phyloP scores from a whole-genome alignment of 2,329 filamentous ascomycete species.

The Pseudogymnoascus sp. region DNA sequence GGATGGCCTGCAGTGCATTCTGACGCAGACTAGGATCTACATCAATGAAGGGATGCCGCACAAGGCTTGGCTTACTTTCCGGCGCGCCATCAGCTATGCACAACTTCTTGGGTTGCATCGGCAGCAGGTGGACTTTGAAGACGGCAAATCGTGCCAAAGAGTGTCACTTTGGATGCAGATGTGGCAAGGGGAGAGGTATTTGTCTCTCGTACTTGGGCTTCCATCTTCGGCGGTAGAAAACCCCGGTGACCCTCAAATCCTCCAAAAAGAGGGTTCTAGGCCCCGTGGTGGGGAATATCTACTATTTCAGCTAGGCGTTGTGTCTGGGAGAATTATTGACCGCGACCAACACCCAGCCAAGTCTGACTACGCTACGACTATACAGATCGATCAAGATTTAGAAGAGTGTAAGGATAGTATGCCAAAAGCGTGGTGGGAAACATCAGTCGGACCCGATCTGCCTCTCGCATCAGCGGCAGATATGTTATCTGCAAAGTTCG shows the following conservation, averaged over 20 bases:
- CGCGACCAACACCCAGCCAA: constrained; percentile 33
- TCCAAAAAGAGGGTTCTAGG: neutral
- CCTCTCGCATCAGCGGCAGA: constrained; percentile 27
- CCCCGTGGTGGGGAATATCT: neutral
- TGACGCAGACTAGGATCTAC: constrained; percentile 45
- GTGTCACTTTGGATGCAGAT: constrained; percentile 34
- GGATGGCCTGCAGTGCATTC: constrained; percentile 45
- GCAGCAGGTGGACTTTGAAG: constrained; percentile 23
- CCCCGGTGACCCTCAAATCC: neutral
- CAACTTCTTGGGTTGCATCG: constrained; percentile 44
- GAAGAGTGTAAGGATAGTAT: constrained; percentile 27
- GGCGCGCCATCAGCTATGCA: constrained; percentile 44
- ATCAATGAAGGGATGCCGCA: constrained; percentile 49
- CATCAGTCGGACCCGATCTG: constrained; percentile 19
- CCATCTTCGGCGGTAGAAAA: constrained; percentile 31
- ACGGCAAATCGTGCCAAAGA: constrained; percentile 23
- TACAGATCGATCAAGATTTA: constrained; percentile 36
- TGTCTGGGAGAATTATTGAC: constrained; percentile 35
- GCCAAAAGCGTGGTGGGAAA: constrained; percentile 28
- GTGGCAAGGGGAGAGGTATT: constrained; percentile 40
- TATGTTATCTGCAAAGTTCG: constrained; percentile 33
- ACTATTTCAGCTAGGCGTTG: constrained; percentile 6
- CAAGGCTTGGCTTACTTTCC: constrained; percentile 44
- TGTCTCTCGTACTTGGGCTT: constrained; percentile 47
- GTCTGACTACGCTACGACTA: constrained; percentile 32